A percentile compares a stretch with the other conserved stretches of the same genome.
Evolutionary conservation across 257 asterid species (phyloP).

Genomic region (Fraxinus americana): DNA sequence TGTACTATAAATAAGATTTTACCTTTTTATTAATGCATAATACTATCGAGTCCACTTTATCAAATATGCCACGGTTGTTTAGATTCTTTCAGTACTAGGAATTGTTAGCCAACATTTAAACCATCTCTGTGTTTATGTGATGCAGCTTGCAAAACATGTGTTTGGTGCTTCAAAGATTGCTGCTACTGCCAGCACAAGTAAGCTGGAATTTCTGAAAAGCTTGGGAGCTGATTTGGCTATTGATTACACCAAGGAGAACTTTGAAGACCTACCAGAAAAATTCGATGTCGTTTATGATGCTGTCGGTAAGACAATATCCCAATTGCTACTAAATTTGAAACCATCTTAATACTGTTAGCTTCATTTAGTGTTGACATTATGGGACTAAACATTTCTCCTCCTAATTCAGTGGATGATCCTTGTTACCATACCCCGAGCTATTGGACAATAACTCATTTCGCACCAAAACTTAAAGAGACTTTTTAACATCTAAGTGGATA

Average conservation of each 20-base stretch:
- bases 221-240: slow-evolving; percentile 83
- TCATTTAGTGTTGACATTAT: not conserved
- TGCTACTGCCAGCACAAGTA: slow-evolving; percentile 74
- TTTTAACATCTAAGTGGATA: too few relatives aligned
- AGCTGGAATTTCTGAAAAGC: slow-evolving; percentile 68
- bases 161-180: slow-evolving; percentile 94
- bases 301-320: slow-evolving; percentile 60
- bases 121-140: not conserved
- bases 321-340: not conserved
- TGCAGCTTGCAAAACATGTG: slow-evolving; percentile 83
- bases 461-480: too few relatives aligned
- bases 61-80: not conserved
- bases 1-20: not conserved
- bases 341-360: not conserved
- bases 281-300: slow-evolving; percentile 80
- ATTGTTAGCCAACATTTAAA: not conserved
- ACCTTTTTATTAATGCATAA: too few relatives aligned
- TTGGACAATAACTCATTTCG: not conserved
- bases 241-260: slow-evolving; percentile 83
- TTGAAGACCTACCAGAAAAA: slow-evolving; percentile 69
- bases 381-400: not conserved
- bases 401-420: too few relatives aligned
- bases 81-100: not conserved
- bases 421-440: not conserved
- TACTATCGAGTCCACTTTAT: too few relatives aligned